Base-by-base conservation (phyloP, 2,329 filamentous ascomycete genomes). In the Scytalidium lignicola region DNA sequence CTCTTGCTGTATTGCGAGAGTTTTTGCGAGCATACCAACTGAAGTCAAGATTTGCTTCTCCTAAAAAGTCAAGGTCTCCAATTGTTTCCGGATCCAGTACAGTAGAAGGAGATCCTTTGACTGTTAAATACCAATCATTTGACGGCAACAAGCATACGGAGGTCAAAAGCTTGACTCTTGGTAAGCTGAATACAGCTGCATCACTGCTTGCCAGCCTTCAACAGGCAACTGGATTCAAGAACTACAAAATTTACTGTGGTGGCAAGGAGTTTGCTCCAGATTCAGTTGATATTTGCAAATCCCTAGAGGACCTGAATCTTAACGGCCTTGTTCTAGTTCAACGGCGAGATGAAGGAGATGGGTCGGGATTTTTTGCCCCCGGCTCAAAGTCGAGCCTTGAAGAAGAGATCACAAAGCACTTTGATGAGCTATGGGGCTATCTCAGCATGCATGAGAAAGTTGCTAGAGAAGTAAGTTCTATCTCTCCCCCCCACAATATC, bases 361-460 rank as follows among this genome's bases (percentile, higher is more conserved):
- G 69, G 3, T 66, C 72, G 49, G 62, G 74, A 21, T 58, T 71
- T 53, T 62, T 73, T 23, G 68, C 76, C 46, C 74, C 72, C 53
- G 75, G 68, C 46, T 80, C 71, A 44, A 78, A 72, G 43, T 83
- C 72, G 54, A 77, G 71, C 29, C 76, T 97, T 2, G 90, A 97
- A 62, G 76, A 80, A 12, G 88, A 92, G 58, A 83, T 97, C 19
- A 72, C 93, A 57, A 78, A 83, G 50, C 88, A 95, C 65, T 95
- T 96, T 60, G 79, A 88, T 47, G 83, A 92, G 52, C 70, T 99
- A 20, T 96, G 93, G 76, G 79, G 82, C 41, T 86, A 92, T 60
- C 74, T 97, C 47, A 82, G 83, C 55, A 79, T 91, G 69, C 79
- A 88, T 41, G 83, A 91, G 51, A 74, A 71, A 44, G 70, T 90